Evolutionary conservation across 192 early-diverging fungal species (phyloP).

Genomic region (Coemansia erecta): DNA sequence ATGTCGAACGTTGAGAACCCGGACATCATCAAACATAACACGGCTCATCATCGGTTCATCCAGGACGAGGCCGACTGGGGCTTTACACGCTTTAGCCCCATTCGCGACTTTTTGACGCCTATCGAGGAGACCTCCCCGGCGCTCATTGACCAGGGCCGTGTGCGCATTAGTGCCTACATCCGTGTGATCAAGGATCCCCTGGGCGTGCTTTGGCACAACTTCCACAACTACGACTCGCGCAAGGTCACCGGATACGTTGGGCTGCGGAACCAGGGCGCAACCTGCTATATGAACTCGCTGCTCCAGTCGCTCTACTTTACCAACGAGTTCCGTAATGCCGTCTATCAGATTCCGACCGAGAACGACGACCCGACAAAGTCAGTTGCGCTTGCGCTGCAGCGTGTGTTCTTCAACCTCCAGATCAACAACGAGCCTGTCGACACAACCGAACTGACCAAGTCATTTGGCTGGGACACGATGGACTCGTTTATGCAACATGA

Average conservation of each 20-base stretch:
- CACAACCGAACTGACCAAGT: slow-evolving; percentile 94
- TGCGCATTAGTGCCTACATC: slow-evolving; percentile 68
- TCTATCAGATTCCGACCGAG: slow-evolving; percentile 90
- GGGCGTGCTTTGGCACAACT: slow-evolving; percentile 94
- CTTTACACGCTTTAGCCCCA: slow-evolving; percentile 73
- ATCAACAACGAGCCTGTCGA: slow-evolving; percentile 68
- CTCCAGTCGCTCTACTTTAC: slow-evolving; percentile 95
- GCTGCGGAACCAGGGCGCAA: slow-evolving; percentile 95
- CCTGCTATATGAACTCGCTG: slow-evolving; percentile 99
- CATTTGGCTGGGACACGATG: slow-evolving; percentile 96
- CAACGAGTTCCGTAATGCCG: slow-evolving; percentile 88
- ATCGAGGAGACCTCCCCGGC: slow-evolving; percentile 50
- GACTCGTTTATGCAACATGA: slow-evolving; percentile 98
- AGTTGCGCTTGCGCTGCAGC: slow-evolving; percentile 87
- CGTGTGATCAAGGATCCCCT: slow-evolving; percentile 81
- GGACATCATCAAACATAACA: slow-evolving; percentile 52
- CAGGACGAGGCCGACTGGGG: slow-evolving; percentile 91
- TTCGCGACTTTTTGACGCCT: slow-evolving; percentile 48
- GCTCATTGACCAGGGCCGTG: slow-evolving; percentile 66
- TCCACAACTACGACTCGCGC: slow-evolving; percentile 90
- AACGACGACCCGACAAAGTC: slow-evolving; percentile 85
- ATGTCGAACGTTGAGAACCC: slow-evolving; percentile 75
- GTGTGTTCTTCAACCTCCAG: slow-evolving; percentile 92
- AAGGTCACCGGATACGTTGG: slow-evolving; percentile 89
- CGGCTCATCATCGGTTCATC: slow-evolving; percentile 79